A percentile compares a stretch with the other conserved stretches of the same genome.
Evolutionary conservation across 805 yeast genomes (phyloP).

Genomic region (Candida verbasci): DNA sequence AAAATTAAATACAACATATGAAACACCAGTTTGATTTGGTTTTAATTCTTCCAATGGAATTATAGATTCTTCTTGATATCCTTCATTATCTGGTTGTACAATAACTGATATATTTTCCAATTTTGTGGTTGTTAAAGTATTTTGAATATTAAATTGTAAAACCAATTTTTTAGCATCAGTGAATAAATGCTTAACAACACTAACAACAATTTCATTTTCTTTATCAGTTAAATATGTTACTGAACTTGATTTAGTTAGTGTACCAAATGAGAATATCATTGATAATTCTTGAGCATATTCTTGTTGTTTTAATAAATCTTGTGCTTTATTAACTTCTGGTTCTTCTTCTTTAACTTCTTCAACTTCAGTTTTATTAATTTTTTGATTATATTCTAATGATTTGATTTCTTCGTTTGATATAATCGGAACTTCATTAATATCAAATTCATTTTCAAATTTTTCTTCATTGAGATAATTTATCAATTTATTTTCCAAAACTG

Average conservation of each 20-base stretch:
- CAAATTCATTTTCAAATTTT: conserved; percentile 58
- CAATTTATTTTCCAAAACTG: conserved; percentile 73
- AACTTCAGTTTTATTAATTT: conserved; percentile 30
- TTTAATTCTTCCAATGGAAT: conserved; percentile 67
- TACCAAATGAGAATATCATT: conserved; percentile 75
- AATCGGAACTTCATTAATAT: conserved; percentile 62
- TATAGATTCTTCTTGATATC: conserved; percentile 63
- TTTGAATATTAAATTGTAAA: conserved; percentile 76
- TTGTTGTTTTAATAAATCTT: conserved; percentile 46
- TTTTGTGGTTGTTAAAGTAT: conserved; percentile 75
- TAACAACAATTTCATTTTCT: conserved; percentile 90
- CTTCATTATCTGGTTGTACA: conserved; percentile 58
- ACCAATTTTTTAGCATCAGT: conserved; percentile 60
- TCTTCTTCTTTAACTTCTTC: conserved; percentile 10
- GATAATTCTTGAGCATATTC: conserved; percentile 67
- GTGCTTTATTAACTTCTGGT: conserved; percentile 14
- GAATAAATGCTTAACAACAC: conserved; percentile 79
- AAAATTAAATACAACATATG: conserved; percentile 68
- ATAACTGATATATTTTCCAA: conserved; percentile 73
- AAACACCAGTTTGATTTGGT: conserved; percentile 68
- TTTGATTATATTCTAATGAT: conserved; percentile 57
- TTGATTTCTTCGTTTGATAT: conserved; percentile 64
- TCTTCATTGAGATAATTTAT: conserved; percentile 60
- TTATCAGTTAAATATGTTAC: conserved; percentile 74
- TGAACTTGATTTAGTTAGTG: conserved; percentile 65